Conservation (phyloP, 2,329 filamentous ascomycete genomes). For the Aspergillus felis region DNA sequence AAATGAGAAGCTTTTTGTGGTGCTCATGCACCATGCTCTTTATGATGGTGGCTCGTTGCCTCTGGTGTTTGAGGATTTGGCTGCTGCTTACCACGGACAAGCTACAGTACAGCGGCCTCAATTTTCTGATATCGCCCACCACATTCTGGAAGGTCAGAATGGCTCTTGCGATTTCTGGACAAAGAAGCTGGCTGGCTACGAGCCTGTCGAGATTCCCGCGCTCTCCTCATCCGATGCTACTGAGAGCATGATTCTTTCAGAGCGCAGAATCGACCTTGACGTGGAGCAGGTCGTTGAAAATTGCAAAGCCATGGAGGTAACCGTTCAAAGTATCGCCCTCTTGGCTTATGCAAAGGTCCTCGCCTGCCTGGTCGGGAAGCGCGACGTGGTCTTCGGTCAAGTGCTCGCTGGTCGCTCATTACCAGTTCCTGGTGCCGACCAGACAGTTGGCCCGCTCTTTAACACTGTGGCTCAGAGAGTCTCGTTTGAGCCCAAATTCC, state of each 20-base stretch:
- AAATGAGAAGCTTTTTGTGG: conserved; percentile 38
- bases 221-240: conserved; percentile 8
- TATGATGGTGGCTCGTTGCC: conserved; percentile 81
- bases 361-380: conserved; percentile 25
- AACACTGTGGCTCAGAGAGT: conserved; percentile 51
- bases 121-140: conserved; percentile 50
- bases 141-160: conserved; percentile 45
- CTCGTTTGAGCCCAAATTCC: conserved; percentile 26
- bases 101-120: conserved; percentile 12
- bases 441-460: conserved; percentile 51
- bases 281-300: conserved; percentile 11
- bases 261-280: conserved; percentile 16
- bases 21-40: conserved; percentile 76
- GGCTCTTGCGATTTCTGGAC: conserved; percentile 37
- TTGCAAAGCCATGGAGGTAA: conserved; percentile 27
- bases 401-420: conserved; percentile 51
- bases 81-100: conserved; percentile 54
- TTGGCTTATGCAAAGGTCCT: conserved; percentile 29
- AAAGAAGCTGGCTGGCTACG: conserved; percentile 18
- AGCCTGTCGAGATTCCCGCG: conserved; percentile 16
- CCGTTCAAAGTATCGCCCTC: conserved; percentile 26
- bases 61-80: conserved; percentile 67
- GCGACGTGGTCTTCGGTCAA: conserved; percentile 44
- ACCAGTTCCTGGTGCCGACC: conserved; percentile 44
- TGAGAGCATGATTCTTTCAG: conserved; percentile 16